Evolutionary conservation across 78 protist species (phyloP).

Genomic region (slime mould (Dictyostelium discoideum)): DNA sequence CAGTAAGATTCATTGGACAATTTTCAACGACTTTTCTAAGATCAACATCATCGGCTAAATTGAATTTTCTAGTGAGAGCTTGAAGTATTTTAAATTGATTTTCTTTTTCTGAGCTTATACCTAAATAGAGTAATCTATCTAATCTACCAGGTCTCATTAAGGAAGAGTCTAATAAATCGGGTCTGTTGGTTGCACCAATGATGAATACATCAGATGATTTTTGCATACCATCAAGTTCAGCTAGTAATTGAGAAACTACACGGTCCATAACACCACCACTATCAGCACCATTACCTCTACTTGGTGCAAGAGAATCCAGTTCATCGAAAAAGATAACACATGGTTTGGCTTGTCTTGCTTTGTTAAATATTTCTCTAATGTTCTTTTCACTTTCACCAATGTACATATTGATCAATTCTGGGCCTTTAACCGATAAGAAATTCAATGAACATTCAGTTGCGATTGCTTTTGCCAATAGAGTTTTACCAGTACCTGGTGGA

Average conservation of each 20-base stretch:
- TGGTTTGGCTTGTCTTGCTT: conserved; percentile 89
- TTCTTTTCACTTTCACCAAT: conserved; percentile 96
- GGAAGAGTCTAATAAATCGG: conserved; percentile 96
- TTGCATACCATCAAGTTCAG: conserved; percentile 92
- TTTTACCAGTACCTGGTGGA: conserved; percentile 98
- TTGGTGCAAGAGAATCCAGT: conserved; percentile 94
- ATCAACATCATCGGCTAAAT: conserved; percentile 44
- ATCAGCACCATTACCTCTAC: conserved; percentile 85
- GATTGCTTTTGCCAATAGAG: conserved; percentile 92
- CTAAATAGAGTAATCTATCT: conserved; percentile 83
- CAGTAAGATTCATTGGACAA: conserved; percentile 82
- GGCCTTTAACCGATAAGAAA: conserved; percentile 91
- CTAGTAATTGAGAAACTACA: conserved; percentile 92
- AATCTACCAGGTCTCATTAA: conserved; percentile 97
- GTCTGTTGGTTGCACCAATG: conserved; percentile 99
- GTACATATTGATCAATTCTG: conserved; percentile 95
- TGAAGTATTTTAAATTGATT: conserved; percentile 51
- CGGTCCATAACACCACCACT: conserved; percentile 90
- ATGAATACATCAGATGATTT: conserved; percentile 89
- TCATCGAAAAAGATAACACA: conserved; percentile 97
- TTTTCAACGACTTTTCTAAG: conserved; percentile 21
- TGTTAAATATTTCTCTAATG: conserved; percentile 90
- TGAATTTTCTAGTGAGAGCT: conserved; percentile 84
- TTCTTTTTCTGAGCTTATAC: conserved; percentile 61
- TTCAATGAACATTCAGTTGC: conserved; percentile 86